Conservation (phyloP, 805 yeast species). For the Saccharomycopsis fibuligera region DNA sequence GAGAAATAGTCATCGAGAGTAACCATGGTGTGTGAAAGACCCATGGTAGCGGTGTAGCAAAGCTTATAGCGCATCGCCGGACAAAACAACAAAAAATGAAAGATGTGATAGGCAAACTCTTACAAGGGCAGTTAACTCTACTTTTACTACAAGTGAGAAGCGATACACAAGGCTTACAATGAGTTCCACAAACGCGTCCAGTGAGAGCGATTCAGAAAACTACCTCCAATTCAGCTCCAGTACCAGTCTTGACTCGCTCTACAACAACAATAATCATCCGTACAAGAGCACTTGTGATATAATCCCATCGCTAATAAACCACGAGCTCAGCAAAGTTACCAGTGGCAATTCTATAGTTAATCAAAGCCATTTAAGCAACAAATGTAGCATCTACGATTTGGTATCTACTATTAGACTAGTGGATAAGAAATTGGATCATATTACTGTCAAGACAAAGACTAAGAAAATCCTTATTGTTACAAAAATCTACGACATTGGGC, state of each 20-base stretch:
- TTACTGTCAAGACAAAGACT: slow-evolving; percentile 26
- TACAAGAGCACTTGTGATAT: slow-evolving; percentile 18
- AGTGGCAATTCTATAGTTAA: not conserved
- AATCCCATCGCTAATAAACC: slow-evolving; percentile 17
- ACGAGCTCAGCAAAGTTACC: slow-evolving; percentile 8
- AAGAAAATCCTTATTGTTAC: slow-evolving; percentile 28
- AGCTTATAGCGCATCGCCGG: too few relatives aligned
- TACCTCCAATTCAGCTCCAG: not conserved
- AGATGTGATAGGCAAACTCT: too few relatives aligned
- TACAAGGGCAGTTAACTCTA: too few relatives aligned
- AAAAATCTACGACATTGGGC: slow-evolving; percentile 29
- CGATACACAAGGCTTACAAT: not conserved
- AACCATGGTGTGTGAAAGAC: too few relatives aligned
- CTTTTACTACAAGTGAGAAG: too few relatives aligned
- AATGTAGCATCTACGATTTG: slow-evolving; percentile 20
- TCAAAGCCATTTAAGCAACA: not conserved
- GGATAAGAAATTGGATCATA: slow-evolving; percentile 27
- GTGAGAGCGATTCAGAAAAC: not conserved
- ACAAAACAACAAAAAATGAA: too few relatives aligned
- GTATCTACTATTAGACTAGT: slow-evolving; percentile 28
- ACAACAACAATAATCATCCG: not conserved
- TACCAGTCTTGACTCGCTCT: not conserved
- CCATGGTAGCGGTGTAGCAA: too few relatives aligned
- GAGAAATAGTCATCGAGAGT: too few relatives aligned
- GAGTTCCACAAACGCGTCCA: not conserved